These are phyloP conservation scores for Saccharomycopsis sp. DNA, from an alignment of 805 yeast genomes.

Conservation along the genomic window DNA sequence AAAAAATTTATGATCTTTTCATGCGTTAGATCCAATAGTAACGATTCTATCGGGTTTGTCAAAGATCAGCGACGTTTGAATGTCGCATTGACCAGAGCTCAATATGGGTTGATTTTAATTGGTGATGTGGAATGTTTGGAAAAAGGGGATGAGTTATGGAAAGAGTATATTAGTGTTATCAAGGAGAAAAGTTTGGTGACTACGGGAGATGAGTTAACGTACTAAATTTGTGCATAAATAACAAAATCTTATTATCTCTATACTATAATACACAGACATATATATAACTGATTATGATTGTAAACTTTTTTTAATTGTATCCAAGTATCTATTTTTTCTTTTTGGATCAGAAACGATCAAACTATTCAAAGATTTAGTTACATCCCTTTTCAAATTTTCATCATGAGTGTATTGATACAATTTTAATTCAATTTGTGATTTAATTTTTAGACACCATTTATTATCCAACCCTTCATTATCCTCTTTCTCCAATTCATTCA, in stretches of 20 bases:
- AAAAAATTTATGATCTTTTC: constrained; percentile 74
- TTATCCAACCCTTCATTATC: constrained; percentile 55
- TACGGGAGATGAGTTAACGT: constrained; percentile 10
- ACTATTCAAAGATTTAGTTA: constrained; percentile 32
- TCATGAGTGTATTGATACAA: constrained; percentile 24
- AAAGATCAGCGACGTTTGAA: constrained; percentile 56
- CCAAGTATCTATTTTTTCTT: constrained; percentile 52
- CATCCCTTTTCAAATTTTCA: constrained; percentile 28
- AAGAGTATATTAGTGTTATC: constrained; percentile 29
- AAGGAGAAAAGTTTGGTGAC: constrained; percentile 14
- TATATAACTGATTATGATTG: neutral
- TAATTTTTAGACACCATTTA: constrained; percentile 68
- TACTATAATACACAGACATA: too few species aligned
- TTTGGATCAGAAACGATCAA: constrained; percentile 56
- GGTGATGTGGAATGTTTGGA: constrained; percentile 52
- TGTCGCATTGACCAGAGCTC: constrained; percentile 69
- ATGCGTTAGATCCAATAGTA: constrained; percentile 61
- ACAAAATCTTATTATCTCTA: too few species aligned
- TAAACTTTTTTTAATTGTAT: constrained; percentile 22
- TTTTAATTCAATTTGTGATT: constrained; percentile 39
- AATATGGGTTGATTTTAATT: constrained; percentile 50
- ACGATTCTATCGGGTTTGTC: constrained; percentile 54
- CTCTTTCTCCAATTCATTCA: constrained; percentile 66
- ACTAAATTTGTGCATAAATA: too few species aligned
- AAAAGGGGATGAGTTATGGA: constrained; percentile 44